Evolutionary conservation across 148 eudicot genomes (phyloP).

Genomic region (Diospyros kaki): DNA sequence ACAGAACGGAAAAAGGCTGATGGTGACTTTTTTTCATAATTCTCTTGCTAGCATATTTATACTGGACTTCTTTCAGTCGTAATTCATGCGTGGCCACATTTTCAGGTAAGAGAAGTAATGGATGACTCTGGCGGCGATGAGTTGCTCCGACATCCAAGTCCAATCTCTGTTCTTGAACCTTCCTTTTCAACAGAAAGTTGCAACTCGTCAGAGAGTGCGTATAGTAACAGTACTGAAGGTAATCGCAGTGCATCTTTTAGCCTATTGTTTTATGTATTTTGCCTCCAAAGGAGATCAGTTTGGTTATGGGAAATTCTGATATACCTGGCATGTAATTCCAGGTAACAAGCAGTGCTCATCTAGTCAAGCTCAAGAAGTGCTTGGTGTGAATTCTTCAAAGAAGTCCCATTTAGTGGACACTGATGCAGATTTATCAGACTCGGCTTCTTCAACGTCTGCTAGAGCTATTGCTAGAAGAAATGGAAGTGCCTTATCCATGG

Average conservation of each 20-base stretch:
- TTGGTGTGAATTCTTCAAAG: slow-evolving; percentile 26
- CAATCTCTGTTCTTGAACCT: slow-evolving; percentile 78
- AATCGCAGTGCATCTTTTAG: slow-evolving; percentile 6
- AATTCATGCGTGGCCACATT: slow-evolving; percentile 1
- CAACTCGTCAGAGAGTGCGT: slow-evolving; percentile 60
- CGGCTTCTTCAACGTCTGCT: slow-evolving; percentile 70
- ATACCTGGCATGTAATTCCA: slow-evolving; percentile 24
- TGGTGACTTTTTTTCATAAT: neutral
- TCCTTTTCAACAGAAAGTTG: slow-evolving; percentile 63
- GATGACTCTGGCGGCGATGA: slow-evolving; percentile 35
- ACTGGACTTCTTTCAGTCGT: neutral
- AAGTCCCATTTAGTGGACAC: slow-evolving; percentile 31
- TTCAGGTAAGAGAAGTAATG: slow-evolving; percentile 35
- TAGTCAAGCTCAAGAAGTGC: slow-evolving; percentile 43
- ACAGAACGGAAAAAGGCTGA: too few relatives aligned
- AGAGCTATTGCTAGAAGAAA: slow-evolving; percentile 20
- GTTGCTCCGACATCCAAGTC: slow-evolving; percentile 62
- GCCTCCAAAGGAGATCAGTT: neutral
- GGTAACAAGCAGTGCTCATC: slow-evolving; percentile 67
- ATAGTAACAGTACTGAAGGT: slow-evolving; percentile 62
- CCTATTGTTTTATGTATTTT: neutral
- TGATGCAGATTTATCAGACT: slow-evolving; percentile 75
- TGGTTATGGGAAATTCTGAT: neutral
- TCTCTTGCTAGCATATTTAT: neutral
- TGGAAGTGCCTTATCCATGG: slow-evolving; percentile 2